These are phyloP conservation scores for Elymus sibiricus DNA, from an alignment of 176 grass and related monocot species.

Conservation along the genomic window DNA sequence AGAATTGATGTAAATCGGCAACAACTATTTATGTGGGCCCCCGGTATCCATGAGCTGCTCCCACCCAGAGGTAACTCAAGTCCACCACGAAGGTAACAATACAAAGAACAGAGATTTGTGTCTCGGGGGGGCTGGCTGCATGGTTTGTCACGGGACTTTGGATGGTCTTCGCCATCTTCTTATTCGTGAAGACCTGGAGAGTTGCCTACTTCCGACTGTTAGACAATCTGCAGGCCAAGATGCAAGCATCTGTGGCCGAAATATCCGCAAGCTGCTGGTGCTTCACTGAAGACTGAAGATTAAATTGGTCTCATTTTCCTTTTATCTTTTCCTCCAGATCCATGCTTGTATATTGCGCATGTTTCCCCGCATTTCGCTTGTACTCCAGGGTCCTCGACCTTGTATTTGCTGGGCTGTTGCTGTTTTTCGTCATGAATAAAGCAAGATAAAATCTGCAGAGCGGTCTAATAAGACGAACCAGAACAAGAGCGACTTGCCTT, in stretches of 20 bases:
- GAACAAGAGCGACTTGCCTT: too few species aligned
- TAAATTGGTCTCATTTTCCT: background rate
- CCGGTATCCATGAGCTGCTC: conserved; percentile 18
- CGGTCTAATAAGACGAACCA: too few species aligned
- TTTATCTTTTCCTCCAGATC: background rate
- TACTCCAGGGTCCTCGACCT: background rate
- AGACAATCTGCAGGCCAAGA: background rate
- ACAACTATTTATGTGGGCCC: conserved; percentile 21
- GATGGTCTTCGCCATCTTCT: background rate
- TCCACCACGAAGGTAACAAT: background rate
- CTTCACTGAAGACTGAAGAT: background rate
- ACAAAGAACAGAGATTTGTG: background rate
- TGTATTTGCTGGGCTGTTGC: background rate
- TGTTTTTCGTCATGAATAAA: background rate
- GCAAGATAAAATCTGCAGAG: background rate
- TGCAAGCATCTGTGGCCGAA: background rate
- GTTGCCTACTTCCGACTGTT: conserved; percentile 8
- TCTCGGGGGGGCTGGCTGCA: background rate
- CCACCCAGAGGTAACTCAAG: background rate
- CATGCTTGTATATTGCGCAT: background rate
- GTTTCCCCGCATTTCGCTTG: background rate
- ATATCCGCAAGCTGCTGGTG: background rate
- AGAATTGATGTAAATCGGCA: conserved; percentile 12
- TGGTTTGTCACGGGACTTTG: conserved; percentile 31
- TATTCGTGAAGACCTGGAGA: conserved; percentile 15